These are phyloP conservation scores for Cercospora beticola DNA, from an alignment of 2,329 filamentous ascomycete species.

Conservation along the genomic window DNA sequence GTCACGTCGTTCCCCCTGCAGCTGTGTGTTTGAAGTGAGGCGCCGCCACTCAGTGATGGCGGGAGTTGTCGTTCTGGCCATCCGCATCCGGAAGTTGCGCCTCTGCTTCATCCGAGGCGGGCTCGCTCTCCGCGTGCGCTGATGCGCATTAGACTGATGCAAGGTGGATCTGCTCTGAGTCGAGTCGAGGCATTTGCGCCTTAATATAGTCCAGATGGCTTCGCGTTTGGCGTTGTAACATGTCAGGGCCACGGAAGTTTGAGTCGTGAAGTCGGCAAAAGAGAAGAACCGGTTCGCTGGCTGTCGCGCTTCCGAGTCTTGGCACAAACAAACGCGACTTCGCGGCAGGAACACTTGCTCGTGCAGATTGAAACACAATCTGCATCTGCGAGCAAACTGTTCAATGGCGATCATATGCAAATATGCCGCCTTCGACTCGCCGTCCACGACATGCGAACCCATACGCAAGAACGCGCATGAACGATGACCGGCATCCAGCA, in stretches of 20 bases:
- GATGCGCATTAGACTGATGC: neutral
- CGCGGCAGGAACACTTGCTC: neutral
- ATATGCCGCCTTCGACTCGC: constrained; percentile 10
- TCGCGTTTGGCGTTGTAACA: neutral
- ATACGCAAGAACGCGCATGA: constrained; percentile 8
- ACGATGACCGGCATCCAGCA: constrained; percentile 1
- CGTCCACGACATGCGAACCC: constrained; percentile 10
- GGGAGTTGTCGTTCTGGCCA: neutral
- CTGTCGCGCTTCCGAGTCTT: neutral
- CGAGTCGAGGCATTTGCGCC: neutral
- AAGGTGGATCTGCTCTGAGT: neutral
- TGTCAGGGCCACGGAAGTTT: neutral
- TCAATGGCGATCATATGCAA: neutral
- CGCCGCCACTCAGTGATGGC: neutral
- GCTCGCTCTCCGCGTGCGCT: neutral
- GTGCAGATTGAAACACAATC: neutral
- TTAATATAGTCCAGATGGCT: neutral
- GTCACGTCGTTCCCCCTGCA: neutral
- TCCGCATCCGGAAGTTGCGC: neutral
- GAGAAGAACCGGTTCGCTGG: neutral
- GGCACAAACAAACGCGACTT: constrained; percentile 5
- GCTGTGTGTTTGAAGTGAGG: neutral
- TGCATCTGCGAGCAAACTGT: neutral
- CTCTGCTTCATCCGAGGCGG: neutral
- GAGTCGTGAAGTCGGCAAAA: neutral